Conservation (phyloP, 352 stramenopile genomes). For the Pythium coloratum region DNA sequence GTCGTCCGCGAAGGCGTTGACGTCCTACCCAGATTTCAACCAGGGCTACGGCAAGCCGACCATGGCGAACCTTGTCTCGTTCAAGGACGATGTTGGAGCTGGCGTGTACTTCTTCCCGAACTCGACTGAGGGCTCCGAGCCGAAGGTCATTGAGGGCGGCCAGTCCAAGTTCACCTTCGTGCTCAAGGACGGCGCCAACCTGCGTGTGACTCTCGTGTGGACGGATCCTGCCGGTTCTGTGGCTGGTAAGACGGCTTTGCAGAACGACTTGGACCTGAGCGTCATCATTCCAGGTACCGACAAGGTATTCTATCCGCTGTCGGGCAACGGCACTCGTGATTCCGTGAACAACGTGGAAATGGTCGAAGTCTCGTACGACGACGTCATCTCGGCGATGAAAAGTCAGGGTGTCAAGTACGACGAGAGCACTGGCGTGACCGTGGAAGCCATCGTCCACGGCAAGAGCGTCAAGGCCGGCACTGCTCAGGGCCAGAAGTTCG, state of each 20-base stretch:
- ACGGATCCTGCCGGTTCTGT: conserved; percentile 64
- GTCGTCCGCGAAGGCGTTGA: conserved; percentile 30
- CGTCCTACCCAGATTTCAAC: conserved; percentile 59
- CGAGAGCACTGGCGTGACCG: conserved; percentile 41
- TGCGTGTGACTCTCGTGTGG: conserved; percentile 74
- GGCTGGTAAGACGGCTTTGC: conserved; percentile 46
- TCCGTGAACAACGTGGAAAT: conserved; percentile 80
- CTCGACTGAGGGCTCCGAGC: conserved; percentile 45
- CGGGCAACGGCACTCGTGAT: conserved; percentile 60
- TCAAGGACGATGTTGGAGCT: conserved; percentile 30
- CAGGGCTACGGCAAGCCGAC: conserved; percentile 80
- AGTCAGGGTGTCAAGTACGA: conserved; percentile 31
- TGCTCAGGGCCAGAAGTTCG: conserved; percentile 57
- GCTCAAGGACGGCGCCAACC: conserved; percentile 48
- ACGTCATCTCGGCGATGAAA: conserved; percentile 34
- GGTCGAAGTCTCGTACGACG: conserved; percentile 65
- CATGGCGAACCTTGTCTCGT: conserved; percentile 57
- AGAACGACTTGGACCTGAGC: conserved; percentile 75
- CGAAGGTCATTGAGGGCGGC: conserved; percentile 48
- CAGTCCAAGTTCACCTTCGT: conserved; percentile 57
- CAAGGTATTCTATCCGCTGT: conserved; percentile 57
- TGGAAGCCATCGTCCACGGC: conserved; percentile 62
- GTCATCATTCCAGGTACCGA: conserved; percentile 52
- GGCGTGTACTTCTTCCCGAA: conserved; percentile 37
- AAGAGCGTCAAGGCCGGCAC: conserved; percentile 65